Conservation (phyloP, 2,329 filamentous ascomycete genomes). For the Fusarium domesticum region DNA sequence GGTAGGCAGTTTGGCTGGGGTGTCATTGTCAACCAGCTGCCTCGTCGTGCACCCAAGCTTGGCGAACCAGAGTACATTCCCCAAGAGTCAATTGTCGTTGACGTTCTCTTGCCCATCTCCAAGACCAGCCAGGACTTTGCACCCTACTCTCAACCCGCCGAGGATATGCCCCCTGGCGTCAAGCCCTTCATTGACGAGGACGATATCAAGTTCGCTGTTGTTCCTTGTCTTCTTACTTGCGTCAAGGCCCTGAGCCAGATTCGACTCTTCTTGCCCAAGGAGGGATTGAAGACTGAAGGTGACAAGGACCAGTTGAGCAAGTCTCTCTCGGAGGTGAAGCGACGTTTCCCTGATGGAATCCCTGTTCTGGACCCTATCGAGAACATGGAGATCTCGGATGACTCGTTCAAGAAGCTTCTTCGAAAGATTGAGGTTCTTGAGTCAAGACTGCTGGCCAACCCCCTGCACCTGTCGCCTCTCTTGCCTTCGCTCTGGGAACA, state of each 20-base stretch:
- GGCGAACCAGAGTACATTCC: slow-evolving; percentile 65
- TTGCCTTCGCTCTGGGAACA: slow-evolving; percentile 82
- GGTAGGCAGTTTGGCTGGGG: slow-evolving; percentile 87
- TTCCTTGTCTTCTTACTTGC: slow-evolving; percentile 83
- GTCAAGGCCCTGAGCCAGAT: slow-evolving; percentile 82
- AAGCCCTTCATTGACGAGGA: slow-evolving; percentile 31
- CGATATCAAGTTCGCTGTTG: slow-evolving; percentile 37
- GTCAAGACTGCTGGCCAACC: slow-evolving; percentile 82
- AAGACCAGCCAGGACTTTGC: slow-evolving; percentile 48
- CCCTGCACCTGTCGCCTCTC: slow-evolving; percentile 84
- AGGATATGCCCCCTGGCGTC: slow-evolving; percentile 61
- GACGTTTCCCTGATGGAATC: slow-evolving; percentile 88
- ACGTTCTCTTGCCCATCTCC: slow-evolving; percentile 68
- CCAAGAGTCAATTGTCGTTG: slow-evolving; percentile 77
- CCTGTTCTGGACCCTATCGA: slow-evolving; percentile 89
- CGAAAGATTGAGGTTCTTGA: slow-evolving; percentile 97
- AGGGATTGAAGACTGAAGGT: slow-evolving; percentile 61
- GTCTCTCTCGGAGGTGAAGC: slow-evolving; percentile 72
- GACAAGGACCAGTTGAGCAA: slow-evolving; percentile 67
- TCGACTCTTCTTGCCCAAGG: slow-evolving; percentile 76
- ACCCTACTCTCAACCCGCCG: slow-evolving; percentile 29
- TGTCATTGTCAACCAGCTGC: slow-evolving; percentile 71
- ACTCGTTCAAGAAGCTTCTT: slow-evolving; percentile 88
- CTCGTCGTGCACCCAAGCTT: slow-evolving; percentile 63
- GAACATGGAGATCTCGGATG: slow-evolving; percentile 92